phyloP scores from a whole-genome alignment of 2,329 filamentous ascomycete genomes.

The Aspergillus uvarum region DNA sequence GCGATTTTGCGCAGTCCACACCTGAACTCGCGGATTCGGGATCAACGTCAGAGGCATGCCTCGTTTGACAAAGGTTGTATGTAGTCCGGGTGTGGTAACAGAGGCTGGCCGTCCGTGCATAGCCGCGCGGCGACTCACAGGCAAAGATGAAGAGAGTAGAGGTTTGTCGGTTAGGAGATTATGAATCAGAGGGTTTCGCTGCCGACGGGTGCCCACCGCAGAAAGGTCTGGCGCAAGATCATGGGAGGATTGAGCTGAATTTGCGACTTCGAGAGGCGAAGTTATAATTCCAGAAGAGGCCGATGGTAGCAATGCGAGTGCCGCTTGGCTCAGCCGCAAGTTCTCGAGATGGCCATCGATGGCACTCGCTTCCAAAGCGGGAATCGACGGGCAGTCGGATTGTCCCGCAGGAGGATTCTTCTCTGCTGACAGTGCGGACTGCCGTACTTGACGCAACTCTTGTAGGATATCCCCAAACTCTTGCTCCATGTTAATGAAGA shows the following conservation, averaged over 20 bases:
- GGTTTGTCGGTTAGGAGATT: conserved; percentile 96
- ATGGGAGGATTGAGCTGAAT: conserved; percentile 44
- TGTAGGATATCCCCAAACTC: conserved; percentile 71
- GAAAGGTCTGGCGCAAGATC: conserved; percentile 35
- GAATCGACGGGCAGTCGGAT: conserved; percentile 6
- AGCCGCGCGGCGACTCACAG: conserved; percentile 62
- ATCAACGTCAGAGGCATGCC: conserved; percentile 87
- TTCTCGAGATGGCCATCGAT: conserved; percentile 64
- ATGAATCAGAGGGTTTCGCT: conserved; percentile 85
- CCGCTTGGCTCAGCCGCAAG: conserved; percentile 67
- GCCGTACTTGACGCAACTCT: conserved; percentile 52
- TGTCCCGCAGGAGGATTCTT: conserved; percentile 16
- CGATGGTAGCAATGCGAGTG: conserved; percentile 74
- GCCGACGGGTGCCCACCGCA: conserved; percentile 57
- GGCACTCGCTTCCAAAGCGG: conserved; percentile 18
- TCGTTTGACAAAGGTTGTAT: conserved; percentile 82
- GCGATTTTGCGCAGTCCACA: conserved; percentile 67
- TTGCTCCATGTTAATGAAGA: conserved; percentile 92
- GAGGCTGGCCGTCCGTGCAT: conserved; percentile 32
- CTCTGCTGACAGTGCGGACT: conserved; percentile 14
- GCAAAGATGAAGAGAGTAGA: conserved; percentile 85
- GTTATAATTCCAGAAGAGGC: conserved; percentile 87
- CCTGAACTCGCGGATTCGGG: conserved; percentile 64
- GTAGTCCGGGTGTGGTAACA: conserved; percentile 42
- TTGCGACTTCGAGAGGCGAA: conserved; percentile 78